Evolutionary conservation across 2,329 filamentous ascomycete genomes (phyloP), one percentile per base, ranked within the genome.

Genomic region (Ceratocystis cacaofunesta): DNA sequence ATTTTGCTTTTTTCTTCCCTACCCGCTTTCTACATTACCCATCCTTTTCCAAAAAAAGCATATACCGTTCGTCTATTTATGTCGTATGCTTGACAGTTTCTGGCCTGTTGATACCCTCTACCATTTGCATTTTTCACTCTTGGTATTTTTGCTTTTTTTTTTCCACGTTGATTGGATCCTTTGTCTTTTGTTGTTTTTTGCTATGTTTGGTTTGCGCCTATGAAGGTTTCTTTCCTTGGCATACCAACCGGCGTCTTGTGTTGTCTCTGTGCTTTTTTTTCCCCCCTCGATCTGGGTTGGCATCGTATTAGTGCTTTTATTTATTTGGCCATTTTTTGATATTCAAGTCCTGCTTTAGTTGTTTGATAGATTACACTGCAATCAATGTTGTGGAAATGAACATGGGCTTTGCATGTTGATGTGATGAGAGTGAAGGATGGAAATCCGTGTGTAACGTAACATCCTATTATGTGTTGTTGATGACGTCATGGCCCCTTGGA

Each of bases 51-150:
- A 12, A 17, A 30, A 57, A 58, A 30, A 30, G 28, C 25, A 25
- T 30, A n/a, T 36, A 32, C 15, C 46, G 15, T 50, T n/a, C 46
- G 22, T 22, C 32, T 32, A 58, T 19, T 36, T 17, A 58, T 46
- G 48, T 43, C 19, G 41, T 41, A 19, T 41, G 58, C 30, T 17
- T 15, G 28, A 36, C 52, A 17, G 52, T 61, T 36, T 50, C 22
- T 57, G 12, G 3, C 22, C 52, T 44, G 60, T 66, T 66, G 60
- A 66, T 66, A 66, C 60, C 65, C 65, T 61, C 36, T 41, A 41
- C 36, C 36, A 41, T 41, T 41, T 41, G 36, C 3, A 41, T 41
- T 41, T 41, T 41, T 41, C 36, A 41, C 36, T 41, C 36, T 41
- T 41, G 36, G 36, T 12, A 30, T 61, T 15, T n/a, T 30, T 61